Conservation (phyloP, 176 grass and related monocot genomes). For the Otatea glauca region DNA sequence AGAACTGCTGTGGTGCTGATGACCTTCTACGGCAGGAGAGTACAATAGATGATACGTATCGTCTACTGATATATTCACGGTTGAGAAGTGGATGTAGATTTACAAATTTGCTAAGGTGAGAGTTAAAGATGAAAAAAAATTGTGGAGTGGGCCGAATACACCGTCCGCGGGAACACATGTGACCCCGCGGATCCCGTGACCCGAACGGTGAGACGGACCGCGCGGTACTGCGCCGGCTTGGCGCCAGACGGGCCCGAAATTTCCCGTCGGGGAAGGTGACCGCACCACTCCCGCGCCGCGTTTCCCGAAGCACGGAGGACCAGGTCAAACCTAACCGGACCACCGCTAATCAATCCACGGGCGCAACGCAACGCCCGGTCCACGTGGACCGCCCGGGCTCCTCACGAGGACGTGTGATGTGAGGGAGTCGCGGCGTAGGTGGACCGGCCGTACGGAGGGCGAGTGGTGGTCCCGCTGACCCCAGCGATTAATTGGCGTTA, state of each 20-base stretch:
- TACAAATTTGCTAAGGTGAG: too few species aligned
- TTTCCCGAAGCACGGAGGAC: background rate
- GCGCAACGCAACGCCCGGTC: background rate
- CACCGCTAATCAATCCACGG: background rate
- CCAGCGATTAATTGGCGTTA: background rate
- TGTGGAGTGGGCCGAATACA: too few species aligned
- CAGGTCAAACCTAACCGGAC: background rate
- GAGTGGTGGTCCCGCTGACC: background rate
- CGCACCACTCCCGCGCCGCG: background rate
- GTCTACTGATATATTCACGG: too few species aligned
- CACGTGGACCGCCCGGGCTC: background rate
- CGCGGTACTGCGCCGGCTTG: background rate
- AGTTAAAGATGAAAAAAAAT: too few species aligned
- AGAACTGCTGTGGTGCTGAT: too few species aligned
- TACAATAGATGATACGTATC: too few species aligned
- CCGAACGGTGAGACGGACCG: too few species aligned
- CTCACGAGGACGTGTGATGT: background rate
- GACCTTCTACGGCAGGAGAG: too few species aligned
- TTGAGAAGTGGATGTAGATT: too few species aligned
- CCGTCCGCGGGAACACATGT: too few species aligned
- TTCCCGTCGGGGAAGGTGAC: background rate
- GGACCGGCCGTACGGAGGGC: background rate
- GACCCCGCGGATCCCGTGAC: too few species aligned
- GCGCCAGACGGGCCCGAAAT: background rate
- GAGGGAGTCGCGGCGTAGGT: background rate